Percentiles rank a stretch among this genome's conserved stretches.
These are phyloP conservation scores for Didymella exigua DNA, from an alignment of 2,329 filamentous ascomycete species.

Conservation along the genomic window DNA sequence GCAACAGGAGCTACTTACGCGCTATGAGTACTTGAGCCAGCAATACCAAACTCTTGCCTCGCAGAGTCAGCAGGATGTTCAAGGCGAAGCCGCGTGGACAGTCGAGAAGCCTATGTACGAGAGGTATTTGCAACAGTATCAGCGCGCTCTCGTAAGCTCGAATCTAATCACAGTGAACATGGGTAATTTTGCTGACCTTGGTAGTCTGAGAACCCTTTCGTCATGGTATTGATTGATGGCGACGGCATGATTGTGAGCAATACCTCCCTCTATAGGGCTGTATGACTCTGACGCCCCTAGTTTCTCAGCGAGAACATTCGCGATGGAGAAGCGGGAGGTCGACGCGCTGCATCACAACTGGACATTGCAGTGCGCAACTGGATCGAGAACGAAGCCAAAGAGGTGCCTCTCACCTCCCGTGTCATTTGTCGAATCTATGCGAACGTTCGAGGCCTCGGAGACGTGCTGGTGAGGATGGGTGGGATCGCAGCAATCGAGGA, in stretches of 20 bases:
- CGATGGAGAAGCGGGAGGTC: conserved; percentile 59
- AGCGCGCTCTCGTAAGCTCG: conserved; percentile 33
- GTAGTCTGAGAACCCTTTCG: conserved; percentile 53
- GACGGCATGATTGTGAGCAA: conserved; percentile 55
- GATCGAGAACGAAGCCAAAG: conserved; percentile 42
- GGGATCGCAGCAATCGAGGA: conserved; percentile 50
- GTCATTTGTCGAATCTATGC: conserved; percentile 61
- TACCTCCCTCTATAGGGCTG: neutral
- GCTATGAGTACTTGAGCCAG: conserved; percentile 47
- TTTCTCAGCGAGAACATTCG: conserved; percentile 59
- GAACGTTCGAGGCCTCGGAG: conserved; percentile 58
- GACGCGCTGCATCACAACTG: conserved; percentile 58
- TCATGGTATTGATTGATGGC: conserved; percentile 61
- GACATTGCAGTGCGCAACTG: conserved; percentile 52
- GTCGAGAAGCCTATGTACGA: conserved; percentile 31
- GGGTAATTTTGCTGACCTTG: neutral
- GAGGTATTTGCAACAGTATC: conserved; percentile 19
- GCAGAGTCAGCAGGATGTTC: conserved; percentile 32
- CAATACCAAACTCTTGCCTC: conserved; percentile 38
- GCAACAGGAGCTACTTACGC: conserved; percentile 48
- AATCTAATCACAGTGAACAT: neutral
- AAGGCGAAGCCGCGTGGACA: conserved; percentile 27
- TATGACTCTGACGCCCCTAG: conserved; percentile 7
- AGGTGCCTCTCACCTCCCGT: conserved; percentile 52
- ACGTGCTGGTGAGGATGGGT: conserved; percentile 55